Conservation (phyloP, 177 flowering plant species). For the Telopea speciosissima region DNA sequence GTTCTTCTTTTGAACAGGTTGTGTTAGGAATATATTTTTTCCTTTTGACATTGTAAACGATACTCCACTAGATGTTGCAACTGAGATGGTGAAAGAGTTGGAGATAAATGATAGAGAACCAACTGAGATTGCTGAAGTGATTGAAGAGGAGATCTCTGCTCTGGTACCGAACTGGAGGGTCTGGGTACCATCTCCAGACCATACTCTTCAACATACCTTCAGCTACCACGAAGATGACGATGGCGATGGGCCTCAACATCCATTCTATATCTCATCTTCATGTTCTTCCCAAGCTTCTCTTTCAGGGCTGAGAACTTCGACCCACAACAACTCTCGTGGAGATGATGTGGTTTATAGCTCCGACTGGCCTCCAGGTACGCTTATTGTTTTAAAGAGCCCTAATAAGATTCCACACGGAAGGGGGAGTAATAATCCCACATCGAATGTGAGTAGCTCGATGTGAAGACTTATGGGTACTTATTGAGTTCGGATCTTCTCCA, state of each 20-base stretch:
- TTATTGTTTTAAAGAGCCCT: too few relatives aligned
- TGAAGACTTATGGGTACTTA: too few relatives aligned
- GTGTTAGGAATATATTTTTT: slow-evolving; percentile 55
- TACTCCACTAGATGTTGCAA: slow-evolving; percentile 78
- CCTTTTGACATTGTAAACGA: slow-evolving; percentile 68
- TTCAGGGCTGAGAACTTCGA: slow-evolving; percentile 21
- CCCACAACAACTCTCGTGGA: slow-evolving; percentile 5
- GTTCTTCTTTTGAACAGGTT: slow-evolving; percentile 36
- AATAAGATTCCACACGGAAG: too few relatives aligned
- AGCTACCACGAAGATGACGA: slow-evolving; percentile 34
- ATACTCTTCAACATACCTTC: slow-evolving; percentile 35
- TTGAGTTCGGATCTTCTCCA: too few relatives aligned
- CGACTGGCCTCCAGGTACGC: slow-evolving; percentile 50
- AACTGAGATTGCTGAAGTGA: slow-evolving; percentile 66
- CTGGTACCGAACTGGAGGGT: slow-evolving; percentile 56
- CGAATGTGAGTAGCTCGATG: too few relatives aligned
- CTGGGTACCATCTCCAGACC: slow-evolving; percentile 13
- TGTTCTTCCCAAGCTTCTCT: slow-evolving; percentile 53
- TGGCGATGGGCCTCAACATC: slow-evolving; percentile 31
- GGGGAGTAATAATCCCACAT: too few relatives aligned
- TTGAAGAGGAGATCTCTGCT: slow-evolving; percentile 62
- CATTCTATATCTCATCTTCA: slow-evolving; percentile 34
- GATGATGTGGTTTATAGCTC: slow-evolving; percentile 2
- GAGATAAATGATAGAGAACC: slow-evolving; percentile 74
- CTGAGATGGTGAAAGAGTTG: slow-evolving; percentile 90